These are phyloP conservation scores for Tulasnella sp. DNA, from an alignment of 768 basidiomycete genomes.

Conservation along the genomic window DNA sequence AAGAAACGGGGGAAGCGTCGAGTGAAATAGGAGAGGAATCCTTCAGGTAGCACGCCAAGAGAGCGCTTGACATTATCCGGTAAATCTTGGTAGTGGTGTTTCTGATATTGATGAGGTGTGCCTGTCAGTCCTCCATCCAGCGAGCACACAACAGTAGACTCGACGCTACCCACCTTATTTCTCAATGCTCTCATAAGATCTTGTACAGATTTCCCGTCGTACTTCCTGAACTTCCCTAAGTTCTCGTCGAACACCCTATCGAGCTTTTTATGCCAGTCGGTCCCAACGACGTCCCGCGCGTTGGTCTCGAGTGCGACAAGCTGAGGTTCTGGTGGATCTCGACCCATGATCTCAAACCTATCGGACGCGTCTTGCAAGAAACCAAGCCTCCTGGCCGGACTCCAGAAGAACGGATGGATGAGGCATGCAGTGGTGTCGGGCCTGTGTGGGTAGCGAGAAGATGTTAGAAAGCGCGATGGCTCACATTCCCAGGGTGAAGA, in stretches of 20 bases:
- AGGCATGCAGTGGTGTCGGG: constrained; percentile 83
- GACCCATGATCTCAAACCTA: constrained; percentile 94
- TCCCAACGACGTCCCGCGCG: constrained; percentile 63
- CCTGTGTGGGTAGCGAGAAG: too few species aligned
- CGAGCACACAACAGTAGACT: background rate
- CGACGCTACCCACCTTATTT: constrained; percentile 68
- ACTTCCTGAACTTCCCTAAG: constrained; percentile 94
- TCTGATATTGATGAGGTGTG: constrained; percentile 35
- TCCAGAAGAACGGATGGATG: constrained; percentile 96
- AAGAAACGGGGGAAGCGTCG: constrained; percentile 83
- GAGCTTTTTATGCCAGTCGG: constrained; percentile 79
- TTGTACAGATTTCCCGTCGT: constrained; percentile 82
- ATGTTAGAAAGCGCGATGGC: too few species aligned
- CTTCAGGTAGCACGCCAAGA: constrained; percentile 84
- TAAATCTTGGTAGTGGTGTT: constrained; percentile 96
- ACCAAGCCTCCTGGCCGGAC: constrained; percentile 65
- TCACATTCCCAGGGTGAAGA: background rate
- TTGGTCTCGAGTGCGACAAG: constrained; percentile 64
- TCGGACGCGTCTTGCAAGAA: constrained; percentile 98
- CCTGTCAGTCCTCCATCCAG: background rate
- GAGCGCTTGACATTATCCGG: constrained; percentile 83
- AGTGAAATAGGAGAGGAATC: constrained; percentile 89
- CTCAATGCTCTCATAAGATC: constrained; percentile 86
- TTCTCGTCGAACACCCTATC: constrained; percentile 90
- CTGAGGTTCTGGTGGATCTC: constrained; percentile 73